These are phyloP conservation scores for Ganoderma resinaceum DNA, from an alignment of 1,284 basidiomycete genomes.

Conservation along the genomic window DNA sequence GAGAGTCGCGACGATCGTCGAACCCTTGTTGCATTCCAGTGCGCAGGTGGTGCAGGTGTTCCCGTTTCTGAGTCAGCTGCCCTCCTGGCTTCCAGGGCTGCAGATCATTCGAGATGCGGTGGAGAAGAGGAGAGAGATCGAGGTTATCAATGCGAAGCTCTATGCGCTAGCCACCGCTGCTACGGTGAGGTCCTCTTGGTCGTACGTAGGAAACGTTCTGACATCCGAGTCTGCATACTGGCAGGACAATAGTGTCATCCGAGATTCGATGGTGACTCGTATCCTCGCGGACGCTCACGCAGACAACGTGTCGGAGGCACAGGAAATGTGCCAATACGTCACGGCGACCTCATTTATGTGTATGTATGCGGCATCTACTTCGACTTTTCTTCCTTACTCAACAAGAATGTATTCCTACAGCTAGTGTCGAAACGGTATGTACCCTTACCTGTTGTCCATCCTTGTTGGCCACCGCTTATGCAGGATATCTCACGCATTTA, in stretches of 20 bases:
- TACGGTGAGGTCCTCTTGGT: not conserved
- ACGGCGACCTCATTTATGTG: not conserved
- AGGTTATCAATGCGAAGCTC: not conserved
- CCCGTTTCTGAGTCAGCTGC: not conserved
- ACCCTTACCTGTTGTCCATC: not conserved
- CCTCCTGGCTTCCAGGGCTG: constrained; percentile 1
- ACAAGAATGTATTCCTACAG: not conserved
- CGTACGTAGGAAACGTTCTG: not conserved
- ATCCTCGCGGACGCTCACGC: not conserved
- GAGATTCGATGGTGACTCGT: constrained; percentile 1
- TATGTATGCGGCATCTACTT: not conserved
- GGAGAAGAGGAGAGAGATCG: not conserved
- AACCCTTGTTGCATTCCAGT: not conserved
- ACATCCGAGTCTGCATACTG: not conserved
- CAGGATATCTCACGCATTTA: not conserved
- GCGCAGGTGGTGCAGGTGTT: not conserved
- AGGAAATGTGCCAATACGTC: not conserved
- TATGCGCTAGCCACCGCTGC: not conserved
- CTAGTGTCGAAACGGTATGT: not conserved
- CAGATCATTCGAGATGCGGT: not conserved
- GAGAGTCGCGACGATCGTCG: not conserved
- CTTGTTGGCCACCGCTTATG: not conserved
- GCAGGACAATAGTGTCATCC: not conserved
- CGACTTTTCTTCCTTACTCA: not conserved
- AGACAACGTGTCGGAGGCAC: not conserved